Evolutionary conservation across 495 filamentous ascomycete species (phyloP).

Genomic region (Penicillium canescens): DNA sequence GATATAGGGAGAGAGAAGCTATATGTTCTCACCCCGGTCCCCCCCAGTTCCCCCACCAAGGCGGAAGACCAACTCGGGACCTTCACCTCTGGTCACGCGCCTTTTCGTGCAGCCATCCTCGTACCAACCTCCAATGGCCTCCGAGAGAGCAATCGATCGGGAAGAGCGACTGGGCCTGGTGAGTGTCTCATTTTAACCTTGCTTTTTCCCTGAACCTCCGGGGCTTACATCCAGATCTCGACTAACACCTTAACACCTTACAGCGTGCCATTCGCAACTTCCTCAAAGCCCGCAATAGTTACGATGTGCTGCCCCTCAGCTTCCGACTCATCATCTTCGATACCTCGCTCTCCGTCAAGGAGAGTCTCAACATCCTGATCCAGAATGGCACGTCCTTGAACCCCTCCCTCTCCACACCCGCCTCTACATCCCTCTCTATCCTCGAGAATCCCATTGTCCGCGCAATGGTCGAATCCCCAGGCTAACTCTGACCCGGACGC

Average conservation of each 20-base stretch:
- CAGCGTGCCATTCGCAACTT: conserved; percentile 93
- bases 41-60: conserved; percentile 15
- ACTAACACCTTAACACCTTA: conserved; percentile 28
- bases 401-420: neutral
- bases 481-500: conserved; percentile 25
- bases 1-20: too few species aligned
- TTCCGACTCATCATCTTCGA: conserved; percentile 96
- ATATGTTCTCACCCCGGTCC: too few species aligned
- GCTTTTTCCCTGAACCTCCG: conserved; percentile 13
- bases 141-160: conserved; percentile 75
- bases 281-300: conserved; percentile 92
- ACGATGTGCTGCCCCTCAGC: conserved; percentile 97
- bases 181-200: conserved; percentile 38
- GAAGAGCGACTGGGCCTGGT: conserved; percentile 95
- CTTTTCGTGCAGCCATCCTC: conserved; percentile 78
- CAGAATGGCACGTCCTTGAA: conserved; percentile 74
- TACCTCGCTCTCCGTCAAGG: conserved; percentile 91
- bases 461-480: neutral
- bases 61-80: conserved; percentile 27
- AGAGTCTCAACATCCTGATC: conserved; percentile 93
- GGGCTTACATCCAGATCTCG: conserved; percentile 25
- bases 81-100: conserved; percentile 47
- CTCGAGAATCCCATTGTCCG: neutral
- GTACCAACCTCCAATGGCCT: conserved; percentile 70
- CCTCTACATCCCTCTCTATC: conserved; percentile 6